Evolutionary conservation across 371 early-diverging fungal species (phyloP).

Genomic region (Actinomortierella wolfii): DNA sequence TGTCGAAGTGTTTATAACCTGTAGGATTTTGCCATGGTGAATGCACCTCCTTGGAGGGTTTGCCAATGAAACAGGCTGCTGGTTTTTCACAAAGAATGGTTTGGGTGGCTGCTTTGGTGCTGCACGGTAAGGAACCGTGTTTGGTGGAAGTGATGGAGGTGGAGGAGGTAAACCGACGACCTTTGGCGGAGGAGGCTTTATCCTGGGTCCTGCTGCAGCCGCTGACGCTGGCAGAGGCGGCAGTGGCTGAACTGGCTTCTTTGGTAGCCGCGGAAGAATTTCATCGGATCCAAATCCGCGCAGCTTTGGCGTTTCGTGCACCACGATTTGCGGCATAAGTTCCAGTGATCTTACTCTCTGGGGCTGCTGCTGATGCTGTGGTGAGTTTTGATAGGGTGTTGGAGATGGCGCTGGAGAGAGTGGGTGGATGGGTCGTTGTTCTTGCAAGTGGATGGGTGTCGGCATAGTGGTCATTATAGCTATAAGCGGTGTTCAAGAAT

Average conservation of each 20-base stretch:
- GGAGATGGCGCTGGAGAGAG: slow-evolving; percentile 24
- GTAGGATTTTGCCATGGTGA: slow-evolving; percentile 77
- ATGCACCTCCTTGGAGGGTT: slow-evolving; percentile 65
- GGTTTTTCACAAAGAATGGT: slow-evolving; percentile 11
- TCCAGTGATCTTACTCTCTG: no score
- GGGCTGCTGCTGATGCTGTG: no score
- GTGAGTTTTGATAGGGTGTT: neutral
- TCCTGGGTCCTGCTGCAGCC: no score
- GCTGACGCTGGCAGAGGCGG: no score
- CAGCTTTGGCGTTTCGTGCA: no score
- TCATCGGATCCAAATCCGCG: no score
- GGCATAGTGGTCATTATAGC: slow-evolving; percentile 1
- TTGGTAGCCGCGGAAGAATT: no score
- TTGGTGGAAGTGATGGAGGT: neutral
- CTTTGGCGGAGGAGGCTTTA: no score
- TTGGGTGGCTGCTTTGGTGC: slow-evolving; percentile 5
- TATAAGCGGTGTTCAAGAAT: neutral
- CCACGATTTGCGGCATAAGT: no score
- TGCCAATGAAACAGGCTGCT: slow-evolving; percentile 31
- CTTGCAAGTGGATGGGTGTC: slow-evolving; percentile 17
- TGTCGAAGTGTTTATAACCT: slow-evolving; percentile 72
- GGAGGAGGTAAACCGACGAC: neutral
- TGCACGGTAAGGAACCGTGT: neutral
- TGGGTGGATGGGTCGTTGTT: slow-evolving; percentile 19
- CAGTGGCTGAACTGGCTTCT: no score